Evolutionary conservation across 1,139 yeast genomes (phyloP), one percentile per base, ranked within the genome.

Genomic region (Pichia sp.): DNA sequence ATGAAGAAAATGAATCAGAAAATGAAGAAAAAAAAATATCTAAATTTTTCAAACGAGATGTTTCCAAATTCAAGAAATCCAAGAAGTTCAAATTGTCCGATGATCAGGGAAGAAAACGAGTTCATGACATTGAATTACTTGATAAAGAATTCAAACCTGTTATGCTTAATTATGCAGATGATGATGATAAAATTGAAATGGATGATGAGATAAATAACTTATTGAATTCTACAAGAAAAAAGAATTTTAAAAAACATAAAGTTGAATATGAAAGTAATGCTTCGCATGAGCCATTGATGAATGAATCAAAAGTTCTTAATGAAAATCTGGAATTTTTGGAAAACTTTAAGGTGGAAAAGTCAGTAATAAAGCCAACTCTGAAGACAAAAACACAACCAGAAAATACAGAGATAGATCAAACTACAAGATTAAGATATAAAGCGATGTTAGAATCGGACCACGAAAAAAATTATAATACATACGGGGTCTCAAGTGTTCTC

Each of bases 241-340:
- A 61, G 38, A 68, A 64, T 66, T 65, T 3, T 69, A 29, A 21
- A 18, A 30, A 25, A 34, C 19, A n/a, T 16, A 31, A 15, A 13
- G 38, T 63, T 13, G 37, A 39, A 2, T 25, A 13, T 24, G 22
- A 66, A 35, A 61, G 63, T 11, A 52, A 52, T 28, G 16, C 13
- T 25, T 6, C 11, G 13, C 11, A n/a, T 2, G 5, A 13, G 8
- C 3, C 10, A 52, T 46, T 26, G 49, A 55, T 6, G 44, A 50
- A 9, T 23, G 64, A 55, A 11, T 70, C 68, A 1, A 48, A 74
- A 25, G 65, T 74, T 0, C 64, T 78, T 35, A 80, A 80, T 56
- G 84, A 78, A 41, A 78, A 77, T 4, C 57, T 67, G 3, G 82
- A 76, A 27, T 81, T 84, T 56, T 64, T 84, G 45, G 66, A 63